Evolutionary conservation across 139 green algal genomes (phyloP).

Genomic region (Tetratostichococcus sp.): DNA sequence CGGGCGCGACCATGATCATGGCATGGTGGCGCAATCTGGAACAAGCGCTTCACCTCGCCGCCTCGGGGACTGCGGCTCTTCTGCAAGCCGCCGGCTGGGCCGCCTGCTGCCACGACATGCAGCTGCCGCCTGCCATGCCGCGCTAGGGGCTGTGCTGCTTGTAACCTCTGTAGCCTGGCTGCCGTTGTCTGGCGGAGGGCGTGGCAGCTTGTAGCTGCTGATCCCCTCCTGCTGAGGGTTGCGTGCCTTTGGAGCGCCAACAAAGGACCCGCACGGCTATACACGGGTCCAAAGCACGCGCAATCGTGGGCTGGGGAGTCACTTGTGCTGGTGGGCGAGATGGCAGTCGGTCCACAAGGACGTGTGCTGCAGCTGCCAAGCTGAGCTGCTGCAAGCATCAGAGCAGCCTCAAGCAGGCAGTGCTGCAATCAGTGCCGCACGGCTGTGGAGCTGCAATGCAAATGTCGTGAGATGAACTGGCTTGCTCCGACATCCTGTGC

Average conservation of each 20-base stretch:
- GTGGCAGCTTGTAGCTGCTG: not conserved
- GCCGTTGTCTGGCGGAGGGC: too few species aligned
- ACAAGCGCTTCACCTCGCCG: constrained; percentile 1
- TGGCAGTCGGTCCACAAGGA: not conserved
- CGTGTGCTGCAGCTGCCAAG: not conserved
- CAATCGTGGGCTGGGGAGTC: not conserved
- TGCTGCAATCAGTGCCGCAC: too few species aligned
- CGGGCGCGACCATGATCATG: too few species aligned
- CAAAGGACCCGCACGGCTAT: too few species aligned
- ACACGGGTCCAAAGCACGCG: not conserved
- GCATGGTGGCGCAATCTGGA: too few species aligned
- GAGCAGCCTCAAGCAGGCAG: too few species aligned
- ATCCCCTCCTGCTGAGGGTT: not conserved
- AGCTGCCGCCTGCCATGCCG: not conserved
- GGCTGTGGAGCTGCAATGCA: too few species aligned
- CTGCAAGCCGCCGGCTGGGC: not conserved
- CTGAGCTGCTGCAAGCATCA: too few species aligned
- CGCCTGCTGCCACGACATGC: not conserved
- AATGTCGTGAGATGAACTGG: too few species aligned
- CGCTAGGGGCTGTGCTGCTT: not conserved
- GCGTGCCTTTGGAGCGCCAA: not conserved
- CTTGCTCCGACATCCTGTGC: too few species aligned
- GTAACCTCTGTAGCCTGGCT: too few species aligned
- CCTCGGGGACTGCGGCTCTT: not conserved
- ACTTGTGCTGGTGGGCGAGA: not conserved